Percentiles rank a stretch among this genome's conserved stretches.
These are phyloP conservation scores for Emiliania huxleyi DNA, from an alignment of 78 protist genomes.

Conservation along the genomic window DNA sequence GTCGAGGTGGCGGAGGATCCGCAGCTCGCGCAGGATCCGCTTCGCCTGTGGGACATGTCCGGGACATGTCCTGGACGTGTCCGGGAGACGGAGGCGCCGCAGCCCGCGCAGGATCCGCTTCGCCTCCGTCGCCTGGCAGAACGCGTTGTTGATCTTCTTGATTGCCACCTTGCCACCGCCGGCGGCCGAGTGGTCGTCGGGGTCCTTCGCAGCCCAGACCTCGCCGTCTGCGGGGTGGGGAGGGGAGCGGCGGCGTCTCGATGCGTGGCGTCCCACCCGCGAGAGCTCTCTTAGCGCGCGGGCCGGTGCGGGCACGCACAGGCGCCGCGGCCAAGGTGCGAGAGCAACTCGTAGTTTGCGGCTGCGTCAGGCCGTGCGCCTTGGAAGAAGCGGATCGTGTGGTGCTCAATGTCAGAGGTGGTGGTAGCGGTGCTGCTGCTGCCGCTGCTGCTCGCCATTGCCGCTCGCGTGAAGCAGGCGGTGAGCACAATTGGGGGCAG, in stretches of 20 bases:
- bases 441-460: no score
- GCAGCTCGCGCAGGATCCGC: constrained; percentile 32
- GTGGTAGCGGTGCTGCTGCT: no score
- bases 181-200: not conserved
- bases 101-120: constrained; percentile 30
- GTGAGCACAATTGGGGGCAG: no score
- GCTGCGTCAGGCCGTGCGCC: not conserved
- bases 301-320: not conserved
- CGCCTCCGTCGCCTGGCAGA: not conserved
- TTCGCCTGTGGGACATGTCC: no score
- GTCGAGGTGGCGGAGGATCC: not conserved
- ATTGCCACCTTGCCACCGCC: not conserved
- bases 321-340: not conserved
- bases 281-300: not conserved
- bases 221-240: not conserved
- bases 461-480: no score
- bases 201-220: not conserved
- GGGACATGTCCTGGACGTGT: no score
- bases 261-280: not conserved
- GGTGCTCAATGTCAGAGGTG: not conserved
- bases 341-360: not conserved
- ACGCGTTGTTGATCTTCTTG: not conserved
- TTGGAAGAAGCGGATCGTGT: not conserved
- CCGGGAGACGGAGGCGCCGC: no score
- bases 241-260: not conserved